Evolutionary conservation across 2,329 filamentous ascomycete species (phyloP).

Genomic region (Xylariomycetidae sp.): DNA sequence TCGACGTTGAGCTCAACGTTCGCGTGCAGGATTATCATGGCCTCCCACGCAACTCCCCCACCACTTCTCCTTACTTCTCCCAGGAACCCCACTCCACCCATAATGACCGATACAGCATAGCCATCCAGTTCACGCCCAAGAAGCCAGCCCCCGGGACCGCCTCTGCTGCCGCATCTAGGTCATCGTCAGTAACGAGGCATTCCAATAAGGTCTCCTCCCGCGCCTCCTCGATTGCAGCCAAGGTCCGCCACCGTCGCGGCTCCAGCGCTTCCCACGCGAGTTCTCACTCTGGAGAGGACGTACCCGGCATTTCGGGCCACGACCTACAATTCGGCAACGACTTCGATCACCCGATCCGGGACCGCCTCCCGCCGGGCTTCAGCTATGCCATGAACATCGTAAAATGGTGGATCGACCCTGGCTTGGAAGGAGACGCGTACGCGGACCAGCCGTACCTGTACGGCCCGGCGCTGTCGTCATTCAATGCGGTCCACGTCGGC

Average conservation of each 20-base stretch:
- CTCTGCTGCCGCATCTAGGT: constrained; percentile 17
- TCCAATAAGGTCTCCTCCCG: constrained; percentile 5
- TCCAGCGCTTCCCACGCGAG: not conserved
- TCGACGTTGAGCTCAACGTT: constrained; percentile 67
- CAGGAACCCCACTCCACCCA: constrained; percentile 60
- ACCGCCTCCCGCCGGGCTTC: constrained; percentile 82
- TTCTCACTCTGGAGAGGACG: constrained; percentile 8
- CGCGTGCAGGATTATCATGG: constrained; percentile 65
- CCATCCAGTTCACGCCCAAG: constrained; percentile 74
- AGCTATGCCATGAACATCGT: constrained; percentile 79
- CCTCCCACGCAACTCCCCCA: constrained; percentile 66
- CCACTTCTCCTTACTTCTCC: constrained; percentile 73
- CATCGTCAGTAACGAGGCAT: constrained; percentile 7
- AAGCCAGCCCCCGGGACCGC: constrained; percentile 14
- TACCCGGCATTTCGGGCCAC: constrained; percentile 55
- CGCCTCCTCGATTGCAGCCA: not conserved
- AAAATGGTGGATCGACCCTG: constrained; percentile 87
- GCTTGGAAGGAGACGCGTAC: constrained; percentile 84
- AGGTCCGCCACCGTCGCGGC: not conserved
- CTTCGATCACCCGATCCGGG: constrained; percentile 85
- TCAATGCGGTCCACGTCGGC: constrained; percentile 72
- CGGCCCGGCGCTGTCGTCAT: constrained; percentile 72
- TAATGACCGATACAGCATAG: constrained; percentile 79
- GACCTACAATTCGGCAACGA: constrained; percentile 92
- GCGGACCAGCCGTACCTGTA: constrained; percentile 84